phyloP scores from a whole-genome alignment of 192 early-diverging fungal species.

The Gryganskiella cystojenkinii region DNA sequence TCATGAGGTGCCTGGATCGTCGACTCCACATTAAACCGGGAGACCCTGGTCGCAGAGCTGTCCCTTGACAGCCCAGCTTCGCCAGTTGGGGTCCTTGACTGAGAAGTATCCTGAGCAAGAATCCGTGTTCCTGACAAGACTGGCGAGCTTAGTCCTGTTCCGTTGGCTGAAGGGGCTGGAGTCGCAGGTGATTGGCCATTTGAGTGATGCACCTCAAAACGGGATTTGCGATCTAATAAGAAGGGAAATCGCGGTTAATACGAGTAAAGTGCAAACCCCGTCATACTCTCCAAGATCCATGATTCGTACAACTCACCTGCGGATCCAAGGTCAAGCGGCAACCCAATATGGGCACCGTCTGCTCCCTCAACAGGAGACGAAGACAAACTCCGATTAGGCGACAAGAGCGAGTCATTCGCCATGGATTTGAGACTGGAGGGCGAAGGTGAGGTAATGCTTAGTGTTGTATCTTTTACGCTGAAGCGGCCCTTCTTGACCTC shows the following conservation, averaged over 20 bases:
- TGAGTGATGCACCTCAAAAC: constrained; percentile 48
- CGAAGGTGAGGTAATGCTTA: constrained; percentile 27
- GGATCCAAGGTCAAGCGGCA: constrained; percentile 9
- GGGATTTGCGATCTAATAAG: constrained; percentile 39
- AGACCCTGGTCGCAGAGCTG: constrained; percentile 15
- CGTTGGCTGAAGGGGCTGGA: constrained; percentile 2
- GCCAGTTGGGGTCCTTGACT: constrained; percentile 13
- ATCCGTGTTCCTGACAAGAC: constrained; percentile 5
- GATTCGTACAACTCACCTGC: constrained; percentile 16
- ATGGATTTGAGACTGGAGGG: constrained; percentile 15
- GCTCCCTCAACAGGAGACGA: constrained; percentile 43
- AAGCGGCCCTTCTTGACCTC: constrained; percentile 82
- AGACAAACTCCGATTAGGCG: constrained; percentile 38
- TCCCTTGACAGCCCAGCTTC: constrained; percentile 16
- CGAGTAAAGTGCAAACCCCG: not conserved
- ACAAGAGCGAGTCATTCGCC: constrained; percentile 19
- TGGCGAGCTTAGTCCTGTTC: constrained; percentile 21
- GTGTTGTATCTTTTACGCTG: constrained; percentile 64
- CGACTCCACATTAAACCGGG: constrained; percentile 19
- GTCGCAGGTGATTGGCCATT: constrained; percentile 3
- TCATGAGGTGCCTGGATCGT: constrained; percentile 8
- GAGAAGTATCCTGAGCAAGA: constrained; percentile 27
- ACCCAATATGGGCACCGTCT: constrained; percentile 29
- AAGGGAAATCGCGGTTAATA: not conserved
- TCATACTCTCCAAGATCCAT: not conserved